Conservation (phyloP, 163 green algal species). For the Chloroidium sp. region DNA sequence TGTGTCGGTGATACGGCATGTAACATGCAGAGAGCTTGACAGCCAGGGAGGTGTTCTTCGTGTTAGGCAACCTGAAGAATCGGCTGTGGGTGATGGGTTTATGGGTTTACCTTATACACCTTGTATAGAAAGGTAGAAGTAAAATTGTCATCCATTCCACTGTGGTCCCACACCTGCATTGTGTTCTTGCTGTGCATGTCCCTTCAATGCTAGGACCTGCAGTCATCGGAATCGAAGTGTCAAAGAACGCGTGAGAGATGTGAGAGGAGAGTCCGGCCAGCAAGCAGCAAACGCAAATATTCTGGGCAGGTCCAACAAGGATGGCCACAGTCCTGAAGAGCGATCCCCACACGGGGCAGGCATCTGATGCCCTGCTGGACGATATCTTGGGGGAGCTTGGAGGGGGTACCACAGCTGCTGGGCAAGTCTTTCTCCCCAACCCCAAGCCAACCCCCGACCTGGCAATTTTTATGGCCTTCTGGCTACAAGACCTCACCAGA, state of each 20-base stretch:
- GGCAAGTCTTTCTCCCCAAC: background rate
- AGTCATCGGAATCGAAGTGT: background rate
- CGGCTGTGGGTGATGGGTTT: background rate
- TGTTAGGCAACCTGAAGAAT: too few species aligned
- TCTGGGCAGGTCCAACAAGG: background rate
- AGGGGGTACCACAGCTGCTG: background rate
- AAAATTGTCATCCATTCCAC: too few species aligned
- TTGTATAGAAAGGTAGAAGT: too few species aligned
- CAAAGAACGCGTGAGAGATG: background rate
- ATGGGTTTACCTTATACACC: background rate
- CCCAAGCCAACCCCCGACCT: background rate
- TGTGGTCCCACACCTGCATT: too few species aligned
- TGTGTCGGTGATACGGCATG: too few species aligned
- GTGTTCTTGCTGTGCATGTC: background rate
- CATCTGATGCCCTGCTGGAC: constrained; percentile 56
- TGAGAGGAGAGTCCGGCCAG: background rate
- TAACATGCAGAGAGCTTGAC: too few species aligned
- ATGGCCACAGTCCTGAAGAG: background rate
- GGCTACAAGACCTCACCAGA: background rate
- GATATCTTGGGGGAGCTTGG: constrained; percentile 56
- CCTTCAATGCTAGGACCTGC: background rate
- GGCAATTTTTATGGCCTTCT: background rate
- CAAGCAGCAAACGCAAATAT: background rate
- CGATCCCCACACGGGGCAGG: constrained; percentile 10
- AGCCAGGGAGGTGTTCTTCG: too few species aligned